Evolutionary conservation across 768 basidiomycete genomes (phyloP).

Genomic region (Pulveroboletus frians): DNA sequence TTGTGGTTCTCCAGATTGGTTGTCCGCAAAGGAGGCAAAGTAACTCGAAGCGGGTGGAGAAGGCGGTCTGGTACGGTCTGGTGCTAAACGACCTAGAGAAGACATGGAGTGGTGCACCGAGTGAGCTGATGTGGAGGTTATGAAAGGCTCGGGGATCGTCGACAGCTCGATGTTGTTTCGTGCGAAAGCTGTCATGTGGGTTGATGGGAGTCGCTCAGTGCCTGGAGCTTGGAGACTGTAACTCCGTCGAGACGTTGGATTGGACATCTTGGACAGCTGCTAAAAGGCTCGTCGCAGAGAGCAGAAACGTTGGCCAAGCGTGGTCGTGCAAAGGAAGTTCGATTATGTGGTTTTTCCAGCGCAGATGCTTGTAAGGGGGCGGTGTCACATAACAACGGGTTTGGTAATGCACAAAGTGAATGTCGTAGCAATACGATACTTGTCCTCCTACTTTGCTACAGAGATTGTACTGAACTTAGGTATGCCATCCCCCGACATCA

Average conservation of each 20-base stretch:
- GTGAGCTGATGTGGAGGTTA: slow-evolving; percentile 23
- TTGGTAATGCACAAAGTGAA: too few species aligned
- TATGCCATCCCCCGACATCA: too few species aligned
- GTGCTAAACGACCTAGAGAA: slow-evolving; percentile 5
- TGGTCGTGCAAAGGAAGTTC: too few species aligned
- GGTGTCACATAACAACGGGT: too few species aligned
- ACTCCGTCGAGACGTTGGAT: slow-evolving; percentile 26
- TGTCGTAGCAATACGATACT: too few species aligned
- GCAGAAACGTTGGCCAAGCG: too few species aligned
- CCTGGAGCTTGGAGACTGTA: slow-evolving; percentile 4
- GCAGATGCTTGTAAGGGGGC: too few species aligned
- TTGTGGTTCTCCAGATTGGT: slow-evolving; percentile 42
- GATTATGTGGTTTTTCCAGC: too few species aligned
- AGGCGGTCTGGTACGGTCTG: slow-evolving; percentile 27
- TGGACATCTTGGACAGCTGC: background rate
- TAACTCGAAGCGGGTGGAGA: slow-evolving; percentile 82
- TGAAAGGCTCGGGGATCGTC: slow-evolving; percentile 10
- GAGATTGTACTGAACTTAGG: too few species aligned
- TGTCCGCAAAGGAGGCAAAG: slow-evolving; percentile 58
- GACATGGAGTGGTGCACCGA: slow-evolving; percentile 15
- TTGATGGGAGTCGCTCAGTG: slow-evolving; percentile 18
- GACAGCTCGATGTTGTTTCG: slow-evolving; percentile 16
- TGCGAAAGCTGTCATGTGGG: slow-evolving; percentile 7
- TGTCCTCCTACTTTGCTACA: too few species aligned
- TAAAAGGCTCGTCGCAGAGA: background rate